Evolutionary conservation across 371 early-diverging fungal genomes (phyloP).

Genomic region (Apophysomyces variabilis): DNA sequence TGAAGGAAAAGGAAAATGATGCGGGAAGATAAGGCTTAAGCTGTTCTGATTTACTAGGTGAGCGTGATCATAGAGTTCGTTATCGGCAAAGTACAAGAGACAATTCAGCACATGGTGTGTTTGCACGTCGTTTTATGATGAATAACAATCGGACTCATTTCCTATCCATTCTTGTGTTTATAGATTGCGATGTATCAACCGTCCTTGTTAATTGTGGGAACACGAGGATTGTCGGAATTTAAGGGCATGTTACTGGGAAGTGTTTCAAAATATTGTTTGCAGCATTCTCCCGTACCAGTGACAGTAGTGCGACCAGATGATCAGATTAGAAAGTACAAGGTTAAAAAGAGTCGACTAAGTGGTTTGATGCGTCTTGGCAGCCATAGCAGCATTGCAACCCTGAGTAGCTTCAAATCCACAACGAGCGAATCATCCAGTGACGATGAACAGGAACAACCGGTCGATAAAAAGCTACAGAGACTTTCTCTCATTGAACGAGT

Average conservation of each 20-base stretch:
- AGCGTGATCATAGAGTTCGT: conserved; percentile 64
- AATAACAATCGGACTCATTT: no score
- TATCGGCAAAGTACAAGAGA: conserved; percentile 66
- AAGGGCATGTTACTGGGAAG: conserved; percentile 62
- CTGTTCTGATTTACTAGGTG: conserved; percentile 28
- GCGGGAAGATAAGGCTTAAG: neutral
- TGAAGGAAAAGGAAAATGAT: neutral
- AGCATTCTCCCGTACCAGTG: conserved; percentile 64
- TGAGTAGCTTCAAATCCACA: conserved; percentile 28
- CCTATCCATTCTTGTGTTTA: neutral
- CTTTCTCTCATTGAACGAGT: conserved; percentile 40
- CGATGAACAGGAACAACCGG: conserved; percentile 18
- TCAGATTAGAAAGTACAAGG: conserved; percentile 53
- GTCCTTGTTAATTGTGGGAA: conserved; percentile 62
- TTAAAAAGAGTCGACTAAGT: conserved; percentile 49
- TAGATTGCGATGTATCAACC: conserved; percentile 65
- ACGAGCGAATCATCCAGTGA: conserved; percentile 31
- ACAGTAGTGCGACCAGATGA: conserved; percentile 61
- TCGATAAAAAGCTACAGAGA: conserved; percentile 36
- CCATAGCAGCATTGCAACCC: conserved; percentile 26
- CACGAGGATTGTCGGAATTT: conserved; percentile 60
- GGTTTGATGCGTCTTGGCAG: conserved; percentile 45
- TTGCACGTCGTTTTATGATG: no score
- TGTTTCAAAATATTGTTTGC: conserved; percentile 63
- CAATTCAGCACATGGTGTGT: conserved; percentile 63